Evolutionary conservation across 257 asterid genomes (phyloP).

Genomic region (Nemophila menziesii): DNA sequence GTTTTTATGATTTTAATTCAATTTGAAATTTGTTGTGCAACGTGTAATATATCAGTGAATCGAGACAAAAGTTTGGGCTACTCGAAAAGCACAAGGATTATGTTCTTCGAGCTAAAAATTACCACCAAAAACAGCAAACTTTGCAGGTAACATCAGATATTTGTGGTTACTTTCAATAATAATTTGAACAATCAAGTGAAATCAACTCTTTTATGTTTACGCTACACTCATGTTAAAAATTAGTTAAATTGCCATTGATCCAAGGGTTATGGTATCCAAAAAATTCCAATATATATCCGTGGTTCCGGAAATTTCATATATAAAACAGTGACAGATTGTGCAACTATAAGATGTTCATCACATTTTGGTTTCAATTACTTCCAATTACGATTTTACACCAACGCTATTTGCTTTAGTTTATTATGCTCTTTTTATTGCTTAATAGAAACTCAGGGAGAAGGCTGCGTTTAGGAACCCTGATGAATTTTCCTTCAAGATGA

Average conservation of each 20-base stretch:
- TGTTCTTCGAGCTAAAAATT: slow-evolving; percentile 59
- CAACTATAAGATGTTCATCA: background rate
- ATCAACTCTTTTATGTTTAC: no score
- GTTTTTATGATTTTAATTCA: background rate
- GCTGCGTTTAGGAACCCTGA: slow-evolving; percentile 85
- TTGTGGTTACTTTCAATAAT: no score
- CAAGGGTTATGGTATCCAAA: no score
- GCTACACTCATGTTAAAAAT: no score
- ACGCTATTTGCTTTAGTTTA: no score
- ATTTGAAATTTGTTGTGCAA: background rate
- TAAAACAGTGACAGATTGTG: no score
- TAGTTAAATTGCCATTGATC: no score
- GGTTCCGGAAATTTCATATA: no score
- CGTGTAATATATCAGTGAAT: slow-evolving; percentile 23
- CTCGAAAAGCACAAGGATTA: slow-evolving; percentile 91
- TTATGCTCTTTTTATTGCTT: no score
- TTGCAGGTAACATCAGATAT: slow-evolving; percentile 40
- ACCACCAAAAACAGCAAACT: slow-evolving; percentile 56
- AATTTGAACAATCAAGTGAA: no score
- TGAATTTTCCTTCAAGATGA: slow-evolving; percentile 80
- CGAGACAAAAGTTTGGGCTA: slow-evolving; percentile 59
- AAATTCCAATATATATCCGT: no score
- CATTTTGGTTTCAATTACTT: no score
- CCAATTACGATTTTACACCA: background rate
- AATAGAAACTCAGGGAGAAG: slow-evolving; percentile 78